Evolutionary conservation across 2,329 filamentous ascomycete genomes (phyloP), one percentile per base, ranked within the genome.

Genomic region (Orbilia brochopaga): DNA sequence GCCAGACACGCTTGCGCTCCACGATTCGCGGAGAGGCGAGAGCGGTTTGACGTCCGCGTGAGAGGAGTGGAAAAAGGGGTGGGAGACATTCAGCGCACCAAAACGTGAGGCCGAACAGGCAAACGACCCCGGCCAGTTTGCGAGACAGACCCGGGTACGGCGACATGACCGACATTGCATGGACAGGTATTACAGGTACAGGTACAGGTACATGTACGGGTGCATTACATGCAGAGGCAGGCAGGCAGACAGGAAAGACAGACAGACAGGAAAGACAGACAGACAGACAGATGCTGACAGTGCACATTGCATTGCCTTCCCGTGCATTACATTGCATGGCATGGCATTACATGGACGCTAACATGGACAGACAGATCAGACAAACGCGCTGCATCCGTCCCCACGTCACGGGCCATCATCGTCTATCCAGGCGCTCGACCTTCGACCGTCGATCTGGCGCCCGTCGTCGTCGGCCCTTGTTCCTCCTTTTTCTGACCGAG

Each of bases 11-110:
- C n/a, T 5, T 15, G 10, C n/a, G 5, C 17, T 15, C n/a, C 57
- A 67, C 30, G 21, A 77, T 69, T 2, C 65, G 75, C 2, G 17
- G 5, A 44, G 13, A 44, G 13, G 17, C 17, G 40, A 44, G 40
- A 44, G 40, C 4, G 17, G 40, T 44, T 44, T 44, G 44, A 48
- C 19, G 19, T 48, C 19, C 15, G 19, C 40, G 40, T 44, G 11
- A 23, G n/a, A 48, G 44, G 19, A 17, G 6, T 8, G 44, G 44
- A 19, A 23, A 23, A 48, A 21, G 19, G 19, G 17, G 44, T 5
- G 17, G n/a, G 8, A n/a, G n/a, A n/a, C n/a, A n/a, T n/a, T 3
- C 44, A 21, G 15, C 5, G 40, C 10, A 17, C 44, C 44, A 48
- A 48, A 48, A 19, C 44, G 44, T 48, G 11, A 48, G 21, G 44